These are phyloP conservation scores for Wallacemonas sp. DNA, from an alignment of 208 protist species.

Conservation along the genomic window DNA sequence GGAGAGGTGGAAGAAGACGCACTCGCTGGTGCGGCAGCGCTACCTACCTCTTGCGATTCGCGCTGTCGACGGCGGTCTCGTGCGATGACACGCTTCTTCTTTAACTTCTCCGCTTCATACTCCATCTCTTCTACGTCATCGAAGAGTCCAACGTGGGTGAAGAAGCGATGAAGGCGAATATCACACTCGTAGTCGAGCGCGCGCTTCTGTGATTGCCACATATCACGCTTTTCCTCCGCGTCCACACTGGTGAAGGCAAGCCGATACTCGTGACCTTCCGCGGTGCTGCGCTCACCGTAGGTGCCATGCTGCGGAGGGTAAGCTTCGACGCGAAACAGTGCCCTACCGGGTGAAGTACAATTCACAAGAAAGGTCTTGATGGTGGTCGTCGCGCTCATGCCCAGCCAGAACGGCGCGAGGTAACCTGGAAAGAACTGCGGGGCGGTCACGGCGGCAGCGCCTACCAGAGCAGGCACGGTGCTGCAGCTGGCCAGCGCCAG, in stretches of 20 bases:
- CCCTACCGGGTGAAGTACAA: conserved; percentile 50
- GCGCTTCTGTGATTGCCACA: conserved; percentile 78
- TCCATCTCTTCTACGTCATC: conserved; percentile 72
- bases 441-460: neutral
- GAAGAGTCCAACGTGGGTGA: conserved; percentile 54
- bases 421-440: conserved; percentile 65
- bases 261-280: conserved; percentile 71
- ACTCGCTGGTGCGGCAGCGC: neutral
- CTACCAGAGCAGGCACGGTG: conserved; percentile 9
- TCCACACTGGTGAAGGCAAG: conserved; percentile 73
- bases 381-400: conserved; percentile 44
- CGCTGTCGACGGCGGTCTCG: conserved; percentile 29
- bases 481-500: conserved; percentile 10
- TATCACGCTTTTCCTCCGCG: conserved; percentile 59
- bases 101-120: conserved; percentile 69
- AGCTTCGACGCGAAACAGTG: conserved; percentile 37
- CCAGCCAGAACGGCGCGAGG: conserved; percentile 77
- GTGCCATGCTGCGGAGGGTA: conserved; percentile 72
- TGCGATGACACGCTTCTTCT: conserved; percentile 50
- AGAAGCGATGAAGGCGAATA: conserved; percentile 65
- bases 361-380: conserved; percentile 62
- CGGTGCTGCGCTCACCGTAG: conserved; percentile 60
- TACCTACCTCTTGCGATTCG: no score
- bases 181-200: conserved; percentile 88
- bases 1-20: neutral